Evolutionary conservation across 768 basidiomycete species (phyloP), one percentile per base, ranked within the genome.

Genomic region (Gloeostereum incarnatum): DNA sequence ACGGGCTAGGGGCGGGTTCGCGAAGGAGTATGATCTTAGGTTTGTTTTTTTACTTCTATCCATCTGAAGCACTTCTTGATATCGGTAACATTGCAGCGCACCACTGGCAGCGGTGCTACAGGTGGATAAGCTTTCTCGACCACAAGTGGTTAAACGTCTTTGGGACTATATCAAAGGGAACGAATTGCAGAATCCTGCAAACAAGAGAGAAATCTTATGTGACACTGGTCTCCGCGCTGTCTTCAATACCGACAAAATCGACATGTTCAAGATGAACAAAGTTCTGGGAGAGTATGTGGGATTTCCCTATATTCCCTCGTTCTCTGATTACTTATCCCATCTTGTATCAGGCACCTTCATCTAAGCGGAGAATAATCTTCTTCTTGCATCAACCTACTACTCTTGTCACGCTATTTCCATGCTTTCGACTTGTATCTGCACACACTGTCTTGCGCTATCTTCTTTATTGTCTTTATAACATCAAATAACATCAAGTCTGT

Each of bases 181-280:
- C 41, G 68, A 77, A 20, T 65, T 93, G 31, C 91, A 97, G 61
- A 92, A 97, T 53, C 88, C 89, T 4, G 56, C 53, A 1, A 87
- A 94, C 58, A 83, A 69, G 59, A 75, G 77, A 39, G 88, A 87
- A 56, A 96, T 97, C 44, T 46, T 90, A 2, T 93, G 91, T 51
- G 91, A 97, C 56, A 63, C 69, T 13, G 64, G 58, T 13, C 54
- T 96, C 48, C 71, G 69, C 50, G 75, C 79, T 5, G 73, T 94
- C 16, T 94, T 97, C 56, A 73, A 71, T 40, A 71, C 74, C 9
- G 84, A 89, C 46, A 84, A 78, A 55, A 75, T 96, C 40, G 78
- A 88, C 59, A 93, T 93, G 89, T 93, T 94, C 63, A 78, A 69
- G 47, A 94, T 94, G 91, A 94, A 93, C 69, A 90, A 93, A 59